Conservation (phyloP, 208 protist genomes). For the Trypanosoma melophagium region DNA sequence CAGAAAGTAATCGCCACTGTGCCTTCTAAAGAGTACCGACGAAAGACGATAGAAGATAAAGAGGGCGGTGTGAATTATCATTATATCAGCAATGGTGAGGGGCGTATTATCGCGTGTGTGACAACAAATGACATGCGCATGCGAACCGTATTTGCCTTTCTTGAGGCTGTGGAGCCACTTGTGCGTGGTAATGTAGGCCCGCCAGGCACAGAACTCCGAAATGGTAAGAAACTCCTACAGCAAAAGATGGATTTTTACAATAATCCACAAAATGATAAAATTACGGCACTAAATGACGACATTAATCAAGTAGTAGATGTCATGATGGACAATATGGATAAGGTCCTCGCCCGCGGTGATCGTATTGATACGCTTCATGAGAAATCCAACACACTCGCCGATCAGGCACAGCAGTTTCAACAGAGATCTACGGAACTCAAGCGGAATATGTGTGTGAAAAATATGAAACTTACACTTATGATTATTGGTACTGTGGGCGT, state of each 20-base stretch:
- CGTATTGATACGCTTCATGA: conserved; percentile 86
- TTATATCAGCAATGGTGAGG: conserved; percentile 91
- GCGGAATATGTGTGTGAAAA: conserved; percentile 88
- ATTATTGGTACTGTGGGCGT: conserved; percentile 64
- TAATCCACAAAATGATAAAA: conserved; percentile 91
- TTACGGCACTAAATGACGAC: conserved; percentile 84
- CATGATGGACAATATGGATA: conserved; percentile 94
- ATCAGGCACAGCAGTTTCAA: conserved; percentile 87
- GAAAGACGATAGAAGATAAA: conserved; percentile 89
- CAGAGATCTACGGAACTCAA: conserved; percentile 84
- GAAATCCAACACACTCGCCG: conserved; percentile 77
- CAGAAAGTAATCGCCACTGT: conserved; percentile 89
- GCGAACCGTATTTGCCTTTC: conserved; percentile 89
- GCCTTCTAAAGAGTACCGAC: conserved; percentile 80
- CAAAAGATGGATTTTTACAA: conserved; percentile 95
- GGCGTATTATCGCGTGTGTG: conserved; percentile 84
- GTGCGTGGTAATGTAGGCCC: conserved; percentile 52
- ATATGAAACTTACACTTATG: conserved; percentile 88
- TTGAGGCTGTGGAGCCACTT: conserved; percentile 87
- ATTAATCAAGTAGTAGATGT: conserved; percentile 91
- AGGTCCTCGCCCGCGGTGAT: conserved; percentile 86
- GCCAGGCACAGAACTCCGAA: conserved; percentile 70
- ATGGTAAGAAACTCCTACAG: conserved; percentile 89
- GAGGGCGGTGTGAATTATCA: conserved; percentile 90
- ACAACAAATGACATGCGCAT: conserved; percentile 88